Percentiles rank a stretch among this genome's conserved stretches.
These are phyloP conservation scores for slime mould (Dictyostelium discoideum) DNA, from an alignment of 78 protist genomes.

Conservation along the genomic window dicty_2.7 NC_007089.4:1141501-1142000, in stretches of 20 bases:
- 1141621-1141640: no score
- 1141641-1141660: neutral
- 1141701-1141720: neutral
- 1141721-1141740: neutral
- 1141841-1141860: slow-evolving; percentile 73
- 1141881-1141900: slow-evolving; percentile 42
- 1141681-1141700: neutral
- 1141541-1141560: no score
- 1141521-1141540: no score
- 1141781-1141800: slow-evolving; percentile 74
- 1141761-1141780: slow-evolving; percentile 77
- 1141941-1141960: neutral
- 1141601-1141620: no score
- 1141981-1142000: slow-evolving; percentile 1
- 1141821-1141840: slow-evolving; percentile 78
- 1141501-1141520: no score
- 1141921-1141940: neutral
- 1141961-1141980: slow-evolving; percentile 36
- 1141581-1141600: no score
- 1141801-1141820: slow-evolving; percentile 76
- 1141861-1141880: slow-evolving; percentile 31
- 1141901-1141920: neutral
- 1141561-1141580: no score
- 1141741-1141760: slow-evolving; percentile 69
- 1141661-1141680: neutral